phyloP scores from a whole-genome alignment of 2,329 filamentous ascomycete genomes.

The Penicillium freii region DNA sequence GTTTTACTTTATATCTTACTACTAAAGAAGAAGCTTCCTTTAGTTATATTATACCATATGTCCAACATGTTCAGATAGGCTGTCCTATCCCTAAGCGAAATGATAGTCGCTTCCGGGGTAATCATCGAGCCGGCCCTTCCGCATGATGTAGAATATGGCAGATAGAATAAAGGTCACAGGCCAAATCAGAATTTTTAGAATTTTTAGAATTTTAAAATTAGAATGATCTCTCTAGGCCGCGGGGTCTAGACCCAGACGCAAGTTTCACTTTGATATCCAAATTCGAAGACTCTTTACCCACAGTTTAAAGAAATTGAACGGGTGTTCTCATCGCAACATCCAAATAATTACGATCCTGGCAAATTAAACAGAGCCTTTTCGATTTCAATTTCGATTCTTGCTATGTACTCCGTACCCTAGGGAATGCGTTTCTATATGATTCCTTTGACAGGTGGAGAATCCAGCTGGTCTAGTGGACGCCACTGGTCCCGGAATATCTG shows the following conservation, averaged over 20 bases:
- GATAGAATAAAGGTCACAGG: neutral
- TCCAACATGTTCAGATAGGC: neutral
- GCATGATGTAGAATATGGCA: neutral
- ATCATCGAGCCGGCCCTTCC: neutral
- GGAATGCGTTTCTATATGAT: slow-evolving; percentile 8
- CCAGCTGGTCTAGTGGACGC: slow-evolving; percentile 19
- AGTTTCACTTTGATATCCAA: slow-evolving; percentile 6
- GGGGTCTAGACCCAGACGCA: slow-evolving; percentile 7
- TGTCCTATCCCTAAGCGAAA: neutral
- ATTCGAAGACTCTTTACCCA: neutral
- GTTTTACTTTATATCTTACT: no score
- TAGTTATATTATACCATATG: no score
- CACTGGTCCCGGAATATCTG: slow-evolving; percentile 17
- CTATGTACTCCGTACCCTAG: slow-evolving; percentile 3
- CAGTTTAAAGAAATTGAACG: neutral
- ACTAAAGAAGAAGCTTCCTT: no score
- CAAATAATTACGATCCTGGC: neutral
- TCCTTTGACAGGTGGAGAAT: slow-evolving; percentile 14
- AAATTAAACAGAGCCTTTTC: neutral
- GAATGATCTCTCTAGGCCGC: neutral
- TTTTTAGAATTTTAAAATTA: slow-evolving; percentile 5
- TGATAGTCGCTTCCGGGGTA: neutral
- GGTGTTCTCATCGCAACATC: neutral
- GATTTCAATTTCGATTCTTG: neutral
- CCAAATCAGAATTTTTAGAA: slow-evolving; percentile 2